These are phyloP conservation scores for Coemansia sp. DNA, from an alignment of 192 early-diverging fungal species.

Conservation along the genomic window DNA sequence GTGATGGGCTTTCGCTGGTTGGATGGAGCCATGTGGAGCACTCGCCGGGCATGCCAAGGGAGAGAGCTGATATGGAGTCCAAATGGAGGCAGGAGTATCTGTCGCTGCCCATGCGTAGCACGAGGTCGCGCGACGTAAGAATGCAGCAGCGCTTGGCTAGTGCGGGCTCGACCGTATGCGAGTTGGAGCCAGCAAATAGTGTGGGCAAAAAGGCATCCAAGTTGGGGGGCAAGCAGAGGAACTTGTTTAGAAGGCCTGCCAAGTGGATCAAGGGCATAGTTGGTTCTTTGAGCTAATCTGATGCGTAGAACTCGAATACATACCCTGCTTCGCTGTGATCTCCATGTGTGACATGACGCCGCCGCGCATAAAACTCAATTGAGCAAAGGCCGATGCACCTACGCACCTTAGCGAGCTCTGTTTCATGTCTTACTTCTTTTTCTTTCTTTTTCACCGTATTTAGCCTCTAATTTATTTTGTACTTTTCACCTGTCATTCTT, in stretches of 20 bases:
- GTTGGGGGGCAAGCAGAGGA: neutral
- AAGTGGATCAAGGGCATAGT: neutral
- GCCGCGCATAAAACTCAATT: too few species aligned
- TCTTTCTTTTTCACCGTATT: neutral
- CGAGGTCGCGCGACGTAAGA: conserved; percentile 7
- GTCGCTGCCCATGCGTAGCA: conserved; percentile 20
- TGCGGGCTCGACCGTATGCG: conserved; percentile 17
- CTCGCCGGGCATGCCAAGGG: neutral
- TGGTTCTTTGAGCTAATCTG: neutral
- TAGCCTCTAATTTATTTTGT: neutral
- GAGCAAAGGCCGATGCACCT: too few species aligned
- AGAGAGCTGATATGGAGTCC: neutral
- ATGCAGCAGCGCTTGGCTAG: conserved; percentile 13
- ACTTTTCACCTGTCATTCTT: neutral
- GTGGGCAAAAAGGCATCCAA: neutral
- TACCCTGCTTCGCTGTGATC: too few species aligned
- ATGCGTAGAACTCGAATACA: neutral
- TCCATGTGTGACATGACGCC: too few species aligned
- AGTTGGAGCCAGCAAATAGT: neutral
- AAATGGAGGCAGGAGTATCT: neutral
- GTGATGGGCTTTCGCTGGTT: neutral
- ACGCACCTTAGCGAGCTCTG: neutral
- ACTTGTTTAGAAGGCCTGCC: neutral
- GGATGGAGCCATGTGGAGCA: neutral
- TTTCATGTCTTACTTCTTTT: neutral